These are phyloP conservation scores for Rhytidhysteron rufulum DNA, from an alignment of 2,329 filamentous ascomycete species.

Conservation along the genomic window DNA sequence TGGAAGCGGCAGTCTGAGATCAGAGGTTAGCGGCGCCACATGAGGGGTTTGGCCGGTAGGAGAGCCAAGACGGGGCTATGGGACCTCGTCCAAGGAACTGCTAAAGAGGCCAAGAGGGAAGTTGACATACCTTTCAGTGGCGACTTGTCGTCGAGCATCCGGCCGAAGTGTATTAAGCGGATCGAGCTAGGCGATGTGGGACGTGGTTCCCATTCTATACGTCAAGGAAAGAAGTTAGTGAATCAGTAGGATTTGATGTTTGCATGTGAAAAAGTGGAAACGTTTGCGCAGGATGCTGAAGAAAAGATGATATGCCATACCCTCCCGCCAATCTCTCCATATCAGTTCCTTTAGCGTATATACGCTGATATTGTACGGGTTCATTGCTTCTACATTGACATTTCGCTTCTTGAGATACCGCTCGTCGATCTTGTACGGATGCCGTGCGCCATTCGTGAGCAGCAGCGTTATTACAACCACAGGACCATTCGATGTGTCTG, in stretches of 20 bases:
- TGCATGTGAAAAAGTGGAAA: too few relatives aligned
- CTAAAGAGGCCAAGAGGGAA: not conserved
- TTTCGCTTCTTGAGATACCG: conserved; percentile 79
- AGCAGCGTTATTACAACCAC: conserved; percentile 75
- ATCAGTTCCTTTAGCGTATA: conserved; percentile 95
- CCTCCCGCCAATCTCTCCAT: conserved; percentile 83
- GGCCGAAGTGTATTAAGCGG: conserved; percentile 86
- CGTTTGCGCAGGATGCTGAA: too few relatives aligned
- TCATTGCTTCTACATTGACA: conserved; percentile 69
- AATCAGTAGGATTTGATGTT: not conserved
- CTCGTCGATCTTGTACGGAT: conserved; percentile 86
- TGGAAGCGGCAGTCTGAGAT: conserved; percentile 72
- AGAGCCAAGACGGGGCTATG: too few relatives aligned
- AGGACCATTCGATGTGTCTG: conserved; percentile 36
- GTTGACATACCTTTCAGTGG: conserved; percentile 66
- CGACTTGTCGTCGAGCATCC: conserved; percentile 84
- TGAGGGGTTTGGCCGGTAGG: conserved; percentile 1
- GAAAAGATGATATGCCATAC: conserved; percentile 32
- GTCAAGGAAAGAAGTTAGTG: conserved; percentile 4
- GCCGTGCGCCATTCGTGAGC: conserved; percentile 74
- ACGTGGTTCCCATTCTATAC: conserved; percentile 74
- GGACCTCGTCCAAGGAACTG: not conserved
- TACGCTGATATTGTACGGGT: conserved; percentile 86
- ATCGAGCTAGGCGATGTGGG: conserved; percentile 86
- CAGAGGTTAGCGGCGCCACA: not conserved